phyloP scores from a whole-genome alignment of 257 asterid genomes.

The Linaria vulgaris region DNA sequence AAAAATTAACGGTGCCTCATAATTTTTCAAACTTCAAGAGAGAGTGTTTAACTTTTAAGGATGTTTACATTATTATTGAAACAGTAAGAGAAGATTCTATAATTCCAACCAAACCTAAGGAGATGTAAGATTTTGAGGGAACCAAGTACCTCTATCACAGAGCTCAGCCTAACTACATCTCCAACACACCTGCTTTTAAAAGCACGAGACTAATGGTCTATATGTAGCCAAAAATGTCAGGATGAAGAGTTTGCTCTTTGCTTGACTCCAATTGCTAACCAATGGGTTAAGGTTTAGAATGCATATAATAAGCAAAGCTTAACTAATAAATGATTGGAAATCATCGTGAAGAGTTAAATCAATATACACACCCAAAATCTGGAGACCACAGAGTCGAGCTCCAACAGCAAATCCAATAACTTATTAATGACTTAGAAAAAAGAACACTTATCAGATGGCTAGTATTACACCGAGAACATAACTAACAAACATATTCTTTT shows the following conservation, averaged over 20 bases:
- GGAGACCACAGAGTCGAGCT: neutral
- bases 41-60: too few species aligned
- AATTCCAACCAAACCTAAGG: too few species aligned
- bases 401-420: conserved; percentile 9
- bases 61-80: too few species aligned
- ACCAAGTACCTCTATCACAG: conserved; percentile 4
- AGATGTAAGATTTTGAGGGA: neutral
- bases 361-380: conserved; percentile 2
- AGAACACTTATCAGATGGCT: neutral
- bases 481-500: conserved; percentile 12
- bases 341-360: conserved; percentile 8
- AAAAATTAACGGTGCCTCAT: too few species aligned
- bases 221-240: neutral
- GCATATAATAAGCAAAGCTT: neutral
- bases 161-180: neutral
- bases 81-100: too few species aligned
- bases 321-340: too few species aligned
- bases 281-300: neutral
- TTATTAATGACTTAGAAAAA: conserved; percentile 3
- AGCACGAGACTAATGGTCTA: neutral
- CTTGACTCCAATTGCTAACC: neutral
- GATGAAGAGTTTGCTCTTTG: neutral
- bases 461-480: conserved; percentile 5
- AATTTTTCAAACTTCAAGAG: too few species aligned
- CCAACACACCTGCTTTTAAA: neutral